Conservation (phyloP, 1,284 basidiomycete species). For the Ustilago xerochloae region DNA sequence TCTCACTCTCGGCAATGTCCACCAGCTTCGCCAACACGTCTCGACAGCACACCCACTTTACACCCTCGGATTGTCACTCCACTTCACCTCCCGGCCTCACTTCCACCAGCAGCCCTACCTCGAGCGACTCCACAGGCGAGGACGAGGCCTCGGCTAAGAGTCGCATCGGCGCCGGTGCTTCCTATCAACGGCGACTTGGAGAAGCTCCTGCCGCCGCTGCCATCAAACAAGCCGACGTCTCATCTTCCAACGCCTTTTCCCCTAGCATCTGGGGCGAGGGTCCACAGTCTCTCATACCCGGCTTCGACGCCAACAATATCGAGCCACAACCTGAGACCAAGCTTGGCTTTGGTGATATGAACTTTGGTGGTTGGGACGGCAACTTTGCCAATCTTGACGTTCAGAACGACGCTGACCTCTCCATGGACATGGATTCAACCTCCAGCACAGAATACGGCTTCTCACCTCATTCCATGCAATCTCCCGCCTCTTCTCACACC, state of each 20-base stretch:
- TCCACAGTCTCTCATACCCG: constrained; percentile 14
- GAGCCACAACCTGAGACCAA: constrained; percentile 7
- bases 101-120: constrained; percentile 40
- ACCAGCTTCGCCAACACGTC: constrained; percentile 23
- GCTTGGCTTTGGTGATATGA: constrained; percentile 29
- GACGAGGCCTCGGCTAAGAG: constrained; percentile 27
- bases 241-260: constrained; percentile 18
- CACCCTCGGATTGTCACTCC: constrained; percentile 9
- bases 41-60: constrained; percentile 11
- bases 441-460: constrained; percentile 46
- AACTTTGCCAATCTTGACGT: constrained; percentile 23
- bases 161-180: constrained; percentile 8
- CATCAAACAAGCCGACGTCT: background rate
- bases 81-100: constrained; percentile 46
- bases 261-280: constrained; percentile 43
- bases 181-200: constrained; percentile 14
- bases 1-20: constrained; percentile 31
- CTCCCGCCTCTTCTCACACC: constrained; percentile 43
- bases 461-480: constrained; percentile 43
- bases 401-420: constrained; percentile 35
- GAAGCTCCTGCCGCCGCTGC: constrained; percentile 2
- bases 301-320: constrained; percentile 14
- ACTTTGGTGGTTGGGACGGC: constrained; percentile 40
- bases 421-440: constrained; percentile 50
- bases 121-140: constrained; percentile 47